Evolutionary conservation across 192 early-diverging fungal species (phyloP), one percentile per base, ranked within the genome.

Genomic region (Mortierella antarctica): DNA sequence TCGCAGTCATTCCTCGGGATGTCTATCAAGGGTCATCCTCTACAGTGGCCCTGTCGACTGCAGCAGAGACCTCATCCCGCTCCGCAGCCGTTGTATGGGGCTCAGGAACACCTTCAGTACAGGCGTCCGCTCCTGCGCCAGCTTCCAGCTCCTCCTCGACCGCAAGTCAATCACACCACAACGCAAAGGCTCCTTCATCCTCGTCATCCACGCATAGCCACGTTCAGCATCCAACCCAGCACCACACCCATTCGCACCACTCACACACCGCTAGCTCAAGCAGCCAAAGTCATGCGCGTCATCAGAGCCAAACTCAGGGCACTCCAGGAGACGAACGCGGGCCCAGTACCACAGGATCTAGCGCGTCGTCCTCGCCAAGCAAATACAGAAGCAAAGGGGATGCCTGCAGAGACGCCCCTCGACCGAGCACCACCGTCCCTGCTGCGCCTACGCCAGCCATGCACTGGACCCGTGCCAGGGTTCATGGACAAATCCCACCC

Each of bases 391-490:
- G 44, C 12, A 70, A 62, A 53, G 57, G 23, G 6, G 62, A 71
- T 0, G 7, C 23, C 5, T 39, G 44, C 51, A 46, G 50, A 62
- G 67, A 64, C 6, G 31, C 54, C 11, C 31, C 67, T 52, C 56
- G 76, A 41, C 76, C 76, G 9, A 79, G 76, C 14, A 49, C 76
- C 15, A 79, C 74, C 14, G 83, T 85, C 20, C 49, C 67, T 17
- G 88, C 89, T 5, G 91, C 93, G 6, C 93, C 93, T 18, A 90
- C 89, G 2, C 91, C 93, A 11, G 90, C 91, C 1, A 95, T 95
- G 93, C 92, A 95, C 85, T 95, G 93, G 93, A 89, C 89, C 57
- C 86, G 86, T 49, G 85, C 76, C 9, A 84, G 82, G 41, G 87
- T 91, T 1, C 88, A 90, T 84, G 92, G 92, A 15, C 75, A 82